A percentile compares a stretch with the other conserved stretches of the same genome.
Evolutionary conservation across 129 eudicot genomes (phyloP).

Genomic region (Helichrysum umbraculigerum): DNA sequence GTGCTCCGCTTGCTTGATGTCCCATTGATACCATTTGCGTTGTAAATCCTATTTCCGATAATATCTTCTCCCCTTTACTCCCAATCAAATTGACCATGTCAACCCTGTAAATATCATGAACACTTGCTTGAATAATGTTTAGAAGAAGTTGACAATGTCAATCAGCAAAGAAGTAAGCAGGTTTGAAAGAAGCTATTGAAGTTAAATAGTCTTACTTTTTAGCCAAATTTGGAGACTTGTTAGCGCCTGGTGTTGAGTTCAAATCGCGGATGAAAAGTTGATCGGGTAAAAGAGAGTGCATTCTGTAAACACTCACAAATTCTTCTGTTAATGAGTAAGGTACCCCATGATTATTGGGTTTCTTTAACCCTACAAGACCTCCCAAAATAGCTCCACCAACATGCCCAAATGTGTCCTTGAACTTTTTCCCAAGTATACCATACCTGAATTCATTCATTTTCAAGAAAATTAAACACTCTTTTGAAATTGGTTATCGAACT

Average conservation of each 20-base stretch:
- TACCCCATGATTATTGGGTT: constrained; percentile 61
- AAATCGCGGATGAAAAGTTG: constrained; percentile 48
- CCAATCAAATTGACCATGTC: constrained; percentile 47
- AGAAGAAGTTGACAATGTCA: neutral
- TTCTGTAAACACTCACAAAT: constrained; percentile 60
- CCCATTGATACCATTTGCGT: constrained; percentile 73
- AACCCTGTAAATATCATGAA: constrained; percentile 31
- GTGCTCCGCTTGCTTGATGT: constrained; percentile 72
- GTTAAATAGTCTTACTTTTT: constrained; percentile 33
- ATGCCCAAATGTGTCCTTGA: constrained; percentile 64
- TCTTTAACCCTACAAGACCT: constrained; percentile 50
- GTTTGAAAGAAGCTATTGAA: too few species aligned
- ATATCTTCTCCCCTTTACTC: constrained; percentile 33
- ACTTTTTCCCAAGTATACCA: constrained; percentile 55
- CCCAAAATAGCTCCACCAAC: constrained; percentile 47
- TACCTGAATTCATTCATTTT: constrained; percentile 35
- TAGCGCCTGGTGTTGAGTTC: constrained; percentile 47
- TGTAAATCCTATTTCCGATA: constrained; percentile 46
- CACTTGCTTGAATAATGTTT: neutral
- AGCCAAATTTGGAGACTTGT: constrained; percentile 49
- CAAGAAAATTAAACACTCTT: too few species aligned
- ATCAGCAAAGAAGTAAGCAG: neutral
- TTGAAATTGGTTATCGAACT: neutral
- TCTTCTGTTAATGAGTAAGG: constrained; percentile 71
- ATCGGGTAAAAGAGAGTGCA: constrained; percentile 65